phyloP scores from a whole-genome alignment of 495 filamentous ascomycete genomes.

The Talaromyces ruber region DNA sequence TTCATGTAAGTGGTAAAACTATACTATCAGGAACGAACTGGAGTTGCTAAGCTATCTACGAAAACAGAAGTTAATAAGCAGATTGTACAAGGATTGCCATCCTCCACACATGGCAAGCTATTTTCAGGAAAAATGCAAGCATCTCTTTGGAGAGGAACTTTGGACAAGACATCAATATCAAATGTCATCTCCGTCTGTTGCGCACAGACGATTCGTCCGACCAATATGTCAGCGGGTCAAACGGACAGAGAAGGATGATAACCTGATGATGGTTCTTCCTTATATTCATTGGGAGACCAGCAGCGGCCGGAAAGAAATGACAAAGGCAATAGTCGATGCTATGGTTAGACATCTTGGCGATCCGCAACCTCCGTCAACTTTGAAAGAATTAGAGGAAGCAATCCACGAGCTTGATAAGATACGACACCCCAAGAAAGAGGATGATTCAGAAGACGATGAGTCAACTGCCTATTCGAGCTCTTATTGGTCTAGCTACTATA shows the following conservation, averaged over 20 bases:
- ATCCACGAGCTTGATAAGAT: not conserved
- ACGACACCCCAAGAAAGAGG: not conserved
- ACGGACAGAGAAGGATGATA: not conserved
- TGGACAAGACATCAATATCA: slow-evolving; percentile 4
- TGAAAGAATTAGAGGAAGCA: not conserved
- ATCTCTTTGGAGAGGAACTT: slow-evolving; percentile 2
- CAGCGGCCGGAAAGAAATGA: slow-evolving; percentile 1
- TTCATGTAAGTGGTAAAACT: not conserved
- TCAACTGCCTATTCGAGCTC: not conserved
- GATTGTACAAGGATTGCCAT: not conserved
- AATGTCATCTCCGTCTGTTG: slow-evolving; percentile 1
- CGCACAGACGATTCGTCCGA: slow-evolving; percentile 3
- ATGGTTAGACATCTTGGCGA: not conserved
- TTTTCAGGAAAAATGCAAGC: slow-evolving; percentile 2
- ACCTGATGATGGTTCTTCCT: slow-evolving; percentile 1
- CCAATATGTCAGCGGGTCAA: not conserved
- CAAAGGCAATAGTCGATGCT: not conserved
- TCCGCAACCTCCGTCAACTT: not conserved
- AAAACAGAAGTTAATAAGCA: not conserved
- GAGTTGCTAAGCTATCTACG: not conserved
- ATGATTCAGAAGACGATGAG: not conserved
- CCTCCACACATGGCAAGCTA: not conserved
- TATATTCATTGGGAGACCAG: slow-evolving; percentile 1
- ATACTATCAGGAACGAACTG: not conserved
- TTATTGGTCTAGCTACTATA: not conserved